Evolutionary conservation across 148 eudicot species (phyloP).

Genomic region (Pouteria glomerata): DNA sequence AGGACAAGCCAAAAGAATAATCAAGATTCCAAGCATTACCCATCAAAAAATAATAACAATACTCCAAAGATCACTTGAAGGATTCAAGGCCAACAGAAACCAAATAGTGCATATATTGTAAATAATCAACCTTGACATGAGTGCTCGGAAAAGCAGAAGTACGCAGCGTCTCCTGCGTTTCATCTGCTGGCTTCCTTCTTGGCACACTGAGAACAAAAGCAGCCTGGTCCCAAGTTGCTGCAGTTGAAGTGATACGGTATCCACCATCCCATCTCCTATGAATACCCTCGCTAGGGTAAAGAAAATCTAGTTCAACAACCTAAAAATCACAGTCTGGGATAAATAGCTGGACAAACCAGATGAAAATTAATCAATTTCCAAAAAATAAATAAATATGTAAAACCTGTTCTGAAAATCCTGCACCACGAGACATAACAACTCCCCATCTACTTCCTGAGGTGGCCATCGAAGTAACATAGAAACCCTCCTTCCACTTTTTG

Average conservation of each 20-base stretch:
- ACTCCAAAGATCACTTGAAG: too few species aligned
- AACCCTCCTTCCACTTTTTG: slow-evolving; percentile 18
- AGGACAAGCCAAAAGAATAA: too few species aligned
- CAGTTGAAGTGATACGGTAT: slow-evolving; percentile 48
- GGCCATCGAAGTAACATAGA: slow-evolving; percentile 19
- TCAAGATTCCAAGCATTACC: too few species aligned
- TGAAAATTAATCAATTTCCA: not conserved
- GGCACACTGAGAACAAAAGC: slow-evolving; percentile 42
- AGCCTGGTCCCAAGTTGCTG: slow-evolving; percentile 44
- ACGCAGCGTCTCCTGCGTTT: slow-evolving; percentile 36
- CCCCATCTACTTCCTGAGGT: slow-evolving; percentile 17
- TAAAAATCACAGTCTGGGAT: not conserved
- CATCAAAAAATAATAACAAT: too few species aligned
- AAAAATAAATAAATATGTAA: too few species aligned
- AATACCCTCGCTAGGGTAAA: slow-evolving; percentile 14
- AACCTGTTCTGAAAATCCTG: slow-evolving; percentile 18
- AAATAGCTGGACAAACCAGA: not conserved
- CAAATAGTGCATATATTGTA: too few species aligned
- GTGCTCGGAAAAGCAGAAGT: not conserved
- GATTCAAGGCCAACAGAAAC: too few species aligned
- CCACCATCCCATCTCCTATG: slow-evolving; percentile 48
- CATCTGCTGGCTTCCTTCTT: slow-evolving; percentile 39
- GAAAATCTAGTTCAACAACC: slow-evolving; percentile 11
- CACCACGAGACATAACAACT: slow-evolving; percentile 15
- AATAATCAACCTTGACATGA: not conserved